phyloP scores from a whole-genome alignment of 768 basidiomycete genomes.

The Suillus tomentosus region DNA sequence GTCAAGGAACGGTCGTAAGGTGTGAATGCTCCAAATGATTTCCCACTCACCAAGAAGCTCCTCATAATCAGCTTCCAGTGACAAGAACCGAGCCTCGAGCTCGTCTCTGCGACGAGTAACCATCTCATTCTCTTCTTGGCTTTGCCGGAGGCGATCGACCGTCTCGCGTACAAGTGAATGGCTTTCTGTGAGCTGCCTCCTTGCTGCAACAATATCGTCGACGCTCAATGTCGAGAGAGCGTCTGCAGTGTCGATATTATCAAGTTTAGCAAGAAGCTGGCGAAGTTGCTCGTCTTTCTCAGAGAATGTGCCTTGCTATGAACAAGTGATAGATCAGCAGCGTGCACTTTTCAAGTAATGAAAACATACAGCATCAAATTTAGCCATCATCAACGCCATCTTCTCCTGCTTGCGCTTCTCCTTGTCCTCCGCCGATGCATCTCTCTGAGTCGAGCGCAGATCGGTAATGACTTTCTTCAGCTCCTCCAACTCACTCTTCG shows the following conservation, averaged over 20 bases:
- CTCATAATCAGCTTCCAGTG: slow-evolving; percentile 93
- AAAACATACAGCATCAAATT: slow-evolving; percentile 85
- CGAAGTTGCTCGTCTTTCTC: slow-evolving; percentile 95
- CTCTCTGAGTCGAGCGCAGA: slow-evolving; percentile 79
- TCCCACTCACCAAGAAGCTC: slow-evolving; percentile 80
- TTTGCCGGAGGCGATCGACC: slow-evolving; percentile 84
- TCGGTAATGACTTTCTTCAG: slow-evolving; percentile 78
- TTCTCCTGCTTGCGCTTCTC: slow-evolving; percentile 99
- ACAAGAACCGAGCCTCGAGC: slow-evolving; percentile 76
- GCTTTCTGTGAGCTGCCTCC: slow-evolving; percentile 87
- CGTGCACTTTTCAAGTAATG: slow-evolving; percentile 2
- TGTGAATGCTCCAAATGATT: slow-evolving; percentile 6
- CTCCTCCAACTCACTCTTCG: slow-evolving; percentile 87
- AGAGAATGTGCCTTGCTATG: slow-evolving; percentile 87
- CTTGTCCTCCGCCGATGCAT: slow-evolving; percentile 90
- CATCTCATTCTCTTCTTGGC: slow-evolving; percentile 92
- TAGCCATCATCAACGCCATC: slow-evolving; percentile 99
- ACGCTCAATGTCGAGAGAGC: slow-evolving; percentile 59
- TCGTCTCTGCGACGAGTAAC: slow-evolving; percentile 81
- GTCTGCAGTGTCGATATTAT: slow-evolving; percentile 68
- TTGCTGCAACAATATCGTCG: slow-evolving; percentile 80
- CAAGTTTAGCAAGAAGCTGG: slow-evolving; percentile 79
- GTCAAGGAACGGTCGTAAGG: slow-evolving; percentile 21
- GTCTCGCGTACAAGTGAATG: slow-evolving; percentile 86
- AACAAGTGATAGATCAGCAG: slow-evolving; percentile 12